These are phyloP conservation scores for Theileria equi DNA, from an alignment of 169 alveolate species.

Conservation along the genomic window DNA sequence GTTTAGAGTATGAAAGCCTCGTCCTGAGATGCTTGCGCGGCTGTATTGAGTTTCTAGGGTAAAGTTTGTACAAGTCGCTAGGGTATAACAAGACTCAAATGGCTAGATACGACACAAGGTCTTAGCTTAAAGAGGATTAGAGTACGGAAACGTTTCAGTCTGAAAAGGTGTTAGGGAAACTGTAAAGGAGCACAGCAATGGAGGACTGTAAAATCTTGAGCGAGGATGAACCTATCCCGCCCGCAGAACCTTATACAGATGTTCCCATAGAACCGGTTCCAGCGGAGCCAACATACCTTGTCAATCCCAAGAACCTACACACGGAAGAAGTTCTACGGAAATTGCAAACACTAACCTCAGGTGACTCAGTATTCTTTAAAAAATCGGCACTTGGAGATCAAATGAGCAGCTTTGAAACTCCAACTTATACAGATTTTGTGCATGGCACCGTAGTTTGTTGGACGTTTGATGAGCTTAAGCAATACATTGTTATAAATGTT, in stretches of 20 bases:
- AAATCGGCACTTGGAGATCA: constrained; percentile 15
- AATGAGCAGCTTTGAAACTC: neutral
- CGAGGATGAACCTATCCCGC: neutral
- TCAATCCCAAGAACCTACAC: constrained; percentile 29
- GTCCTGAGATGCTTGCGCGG: no score
- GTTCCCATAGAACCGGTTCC: constrained; percentile 2
- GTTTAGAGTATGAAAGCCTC: no score
- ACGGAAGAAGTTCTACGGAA: constrained; percentile 51
- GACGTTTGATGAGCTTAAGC: constrained; percentile 7
- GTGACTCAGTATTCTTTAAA: constrained; percentile 46
- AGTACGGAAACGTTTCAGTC: no score
- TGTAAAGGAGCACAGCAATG: no score
- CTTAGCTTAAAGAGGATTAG: no score
- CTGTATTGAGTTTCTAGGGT: no score
- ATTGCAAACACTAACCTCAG: constrained; percentile 40
- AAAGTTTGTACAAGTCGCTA: no score
- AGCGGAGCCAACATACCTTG: neutral
- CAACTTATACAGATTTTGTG: constrained; percentile 29
- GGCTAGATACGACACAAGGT: no score
- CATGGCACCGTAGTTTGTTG: constrained; percentile 45
- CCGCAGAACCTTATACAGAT: neutral
- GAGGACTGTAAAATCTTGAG: no score
- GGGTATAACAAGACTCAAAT: no score
- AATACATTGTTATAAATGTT: constrained; percentile 38
- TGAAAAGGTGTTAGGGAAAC: no score